Evolutionary conservation across 768 basidiomycete species (phyloP), one percentile per base, ranked within the genome.

Genomic region (Termitomyces titanicus): DNA sequence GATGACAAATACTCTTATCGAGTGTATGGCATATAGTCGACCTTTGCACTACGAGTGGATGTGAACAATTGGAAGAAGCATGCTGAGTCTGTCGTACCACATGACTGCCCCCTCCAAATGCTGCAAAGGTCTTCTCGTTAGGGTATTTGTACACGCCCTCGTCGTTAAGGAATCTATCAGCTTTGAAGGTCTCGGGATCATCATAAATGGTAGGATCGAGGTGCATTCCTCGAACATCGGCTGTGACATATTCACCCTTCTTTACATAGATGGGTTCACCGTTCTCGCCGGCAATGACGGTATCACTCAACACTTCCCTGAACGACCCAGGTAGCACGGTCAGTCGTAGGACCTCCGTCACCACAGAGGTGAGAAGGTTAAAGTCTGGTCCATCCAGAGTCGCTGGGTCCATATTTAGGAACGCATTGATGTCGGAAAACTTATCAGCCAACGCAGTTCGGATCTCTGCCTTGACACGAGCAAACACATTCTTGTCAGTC

Each of bases 191-290:
- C 7, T 46, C 52, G 15, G 52, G 52, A 38, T 53, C 52, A 17
- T 53, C 52, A 29, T 53, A 53, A 40, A 53, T 38, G n/a, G 44
- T 29, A 18, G 52, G 52, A 53, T 53, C 52, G 15, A 53, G 44
- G 34, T 53, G 52, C 52, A 53, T 53, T 35, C 52, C 52, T 15
- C 52, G 52, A 35, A 53, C 44, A 20, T 53, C 52, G 18, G 43
- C 52, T 5, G 52, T 53, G 22, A 46, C 52, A 17, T 34, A 35
- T 27, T 53, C 52, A 25, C 52, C 52, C 34, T 53, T 53, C 42
- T 46, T 20, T 3, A 53, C 15, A 34, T 22, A 46, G 17, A 53
- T 53, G 33, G 43, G 46, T 46, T 53, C 52, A 15, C 34, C 34
- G 11, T 35, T 35, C 34, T 35, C 34, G 34, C 34, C 34, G 11